Evolutionary conservation across 176 grass and related monocot genomes (phyloP).

Genomic region (Ensete glaucum): DNA sequence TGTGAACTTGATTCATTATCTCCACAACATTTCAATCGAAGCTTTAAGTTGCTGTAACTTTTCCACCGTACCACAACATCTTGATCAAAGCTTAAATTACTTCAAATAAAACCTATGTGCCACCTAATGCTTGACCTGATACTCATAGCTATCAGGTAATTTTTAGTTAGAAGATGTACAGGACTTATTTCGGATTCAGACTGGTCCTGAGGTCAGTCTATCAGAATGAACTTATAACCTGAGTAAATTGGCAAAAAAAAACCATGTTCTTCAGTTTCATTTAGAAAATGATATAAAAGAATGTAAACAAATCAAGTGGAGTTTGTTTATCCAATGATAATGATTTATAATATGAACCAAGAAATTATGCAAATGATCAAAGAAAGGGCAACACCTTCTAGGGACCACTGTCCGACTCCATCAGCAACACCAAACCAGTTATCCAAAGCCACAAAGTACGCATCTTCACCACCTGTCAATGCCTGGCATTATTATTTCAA

Average conservation of each 20-base stretch:
- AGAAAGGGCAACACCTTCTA: constrained; percentile 56
- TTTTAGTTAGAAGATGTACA: background rate
- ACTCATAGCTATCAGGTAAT: background rate
- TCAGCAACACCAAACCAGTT: constrained; percentile 97
- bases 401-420: constrained; percentile 97
- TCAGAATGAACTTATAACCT: background rate
- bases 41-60: no score
- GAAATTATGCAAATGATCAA: constrained; percentile 6
- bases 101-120: no score
- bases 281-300: background rate
- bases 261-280: background rate
- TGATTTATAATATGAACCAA: background rate
- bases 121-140: no score
- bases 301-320: background rate
- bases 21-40: background rate
- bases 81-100: no score
- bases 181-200: background rate
- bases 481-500: constrained; percentile 40
- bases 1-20: background rate
- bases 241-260: background rate
- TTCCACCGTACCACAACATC: no score
- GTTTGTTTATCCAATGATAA: background rate
- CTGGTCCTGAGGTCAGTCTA: background rate
- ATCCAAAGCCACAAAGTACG: constrained; percentile 55
- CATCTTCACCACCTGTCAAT: constrained; percentile 87